Conservation (phyloP, 148 eudicot genomes). For the Vaccinium corymbosum region DNA sequence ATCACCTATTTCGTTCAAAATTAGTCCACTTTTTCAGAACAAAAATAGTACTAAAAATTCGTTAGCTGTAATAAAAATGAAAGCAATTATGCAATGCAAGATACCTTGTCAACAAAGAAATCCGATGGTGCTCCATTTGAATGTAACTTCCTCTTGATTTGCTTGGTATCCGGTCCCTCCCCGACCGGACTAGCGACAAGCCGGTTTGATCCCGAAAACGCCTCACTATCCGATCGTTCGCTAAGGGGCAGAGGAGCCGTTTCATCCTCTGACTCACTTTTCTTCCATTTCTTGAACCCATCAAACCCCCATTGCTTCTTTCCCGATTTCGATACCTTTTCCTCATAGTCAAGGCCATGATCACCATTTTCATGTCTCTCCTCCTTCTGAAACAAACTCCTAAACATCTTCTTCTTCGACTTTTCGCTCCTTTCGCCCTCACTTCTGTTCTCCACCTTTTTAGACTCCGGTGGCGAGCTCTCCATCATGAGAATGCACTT, state of each 20-base stretch:
- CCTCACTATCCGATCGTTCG: constrained; percentile 42
- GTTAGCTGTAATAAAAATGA: neutral
- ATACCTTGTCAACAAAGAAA: constrained; percentile 71
- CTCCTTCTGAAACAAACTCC: constrained; percentile 31
- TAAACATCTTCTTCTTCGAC: constrained; percentile 41
- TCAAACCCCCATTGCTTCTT: constrained; percentile 62
- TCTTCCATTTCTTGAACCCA: constrained; percentile 75
- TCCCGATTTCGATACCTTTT: constrained; percentile 34
- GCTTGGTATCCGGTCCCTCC: constrained; percentile 47
- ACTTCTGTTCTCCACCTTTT: constrained; percentile 20
- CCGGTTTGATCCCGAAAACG: constrained; percentile 17
- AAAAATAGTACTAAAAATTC: neutral
- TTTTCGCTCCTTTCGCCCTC: constrained; percentile 23
- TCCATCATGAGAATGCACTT: constrained; percentile 59
- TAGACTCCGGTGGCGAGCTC: constrained; percentile 29
- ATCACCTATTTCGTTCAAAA: neutral
- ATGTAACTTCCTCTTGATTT: constrained; percentile 49
- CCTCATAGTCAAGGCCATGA: constrained; percentile 18
- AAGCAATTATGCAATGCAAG: neutral
- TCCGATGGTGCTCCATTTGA: constrained; percentile 61
- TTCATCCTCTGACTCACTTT: constrained; percentile 55
- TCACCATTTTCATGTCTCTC: constrained; percentile 16
- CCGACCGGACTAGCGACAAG: constrained; percentile 25
- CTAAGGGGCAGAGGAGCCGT: constrained; percentile 45
- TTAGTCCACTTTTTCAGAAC: neutral